Base-by-base conservation (phyloP, 2,329 filamentous ascomycete genomes). In the Chrysosporium queenslandicum region DNA sequence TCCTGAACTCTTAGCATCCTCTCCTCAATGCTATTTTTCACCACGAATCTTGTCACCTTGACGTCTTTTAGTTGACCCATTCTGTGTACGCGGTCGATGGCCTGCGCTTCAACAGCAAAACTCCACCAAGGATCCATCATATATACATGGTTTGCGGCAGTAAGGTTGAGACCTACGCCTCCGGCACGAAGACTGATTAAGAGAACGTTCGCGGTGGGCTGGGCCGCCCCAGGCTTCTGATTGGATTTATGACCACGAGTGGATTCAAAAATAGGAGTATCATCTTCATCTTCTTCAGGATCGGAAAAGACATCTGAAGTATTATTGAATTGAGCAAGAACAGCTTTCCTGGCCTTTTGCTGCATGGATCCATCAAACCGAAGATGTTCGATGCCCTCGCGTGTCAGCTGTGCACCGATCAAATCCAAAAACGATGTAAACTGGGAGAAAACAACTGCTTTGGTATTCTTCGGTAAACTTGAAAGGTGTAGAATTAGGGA, bases 121-220 rank as follows among this genome's bases (percentile, higher is more conserved):
- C 87, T 94, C 92, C 92, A 98, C 92, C 92, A 98, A 0, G 92
- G 92, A 68, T 98, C 92, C 92, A 98, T 97, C 86, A 98, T 94
- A 72, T 85, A 98, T 4, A 98, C 94, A 50, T 87, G 77, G 58
- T 84, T 87, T 4, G 92, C 92, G 59, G 83, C 83, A 0, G 91
- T 97, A 56, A 98, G 70, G 64, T 98, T 98, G 40, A 98, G 75
- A 0, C 92, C 92, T 0, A 98, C 92, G 21, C 92, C 94, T 3
- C 94, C 92, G 0, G 94, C 92, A 18, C 88, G 79, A 52, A 98
- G 74, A 60, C 85, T 91, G 48, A 98, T 79, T 1, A 98, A 75
- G 3, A 98, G 73, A 1, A 98, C 80, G 57, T 63, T 53, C 36
- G 68, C 66, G 61, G 56, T 20, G 1, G 37, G 14, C 12, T 40